These are phyloP conservation scores for Crithidia brevicula DNA, from an alignment of 208 protist species.

Conservation along the genomic window DNA sequence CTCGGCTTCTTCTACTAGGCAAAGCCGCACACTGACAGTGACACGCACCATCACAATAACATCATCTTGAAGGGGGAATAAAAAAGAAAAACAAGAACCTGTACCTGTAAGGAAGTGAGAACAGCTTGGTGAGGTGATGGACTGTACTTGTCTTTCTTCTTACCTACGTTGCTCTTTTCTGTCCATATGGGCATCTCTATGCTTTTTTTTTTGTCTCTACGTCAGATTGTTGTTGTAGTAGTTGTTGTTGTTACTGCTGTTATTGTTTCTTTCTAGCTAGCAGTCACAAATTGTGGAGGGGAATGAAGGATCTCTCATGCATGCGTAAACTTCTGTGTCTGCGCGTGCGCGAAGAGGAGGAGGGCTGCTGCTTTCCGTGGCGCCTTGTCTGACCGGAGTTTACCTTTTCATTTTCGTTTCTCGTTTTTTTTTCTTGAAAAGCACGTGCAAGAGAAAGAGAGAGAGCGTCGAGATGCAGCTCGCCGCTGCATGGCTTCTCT, in stretches of 20 bases:
- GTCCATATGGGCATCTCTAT: too few relatives aligned
- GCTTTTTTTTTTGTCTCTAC: too few relatives aligned
- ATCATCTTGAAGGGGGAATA: constrained; percentile 7
- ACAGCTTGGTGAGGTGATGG: too few relatives aligned
- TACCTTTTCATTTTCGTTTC: constrained; percentile 15
- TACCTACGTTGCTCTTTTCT: too few relatives aligned
- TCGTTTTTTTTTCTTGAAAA: constrained; percentile 15
- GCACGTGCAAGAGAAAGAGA: too few relatives aligned
- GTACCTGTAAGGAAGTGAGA: too few relatives aligned
- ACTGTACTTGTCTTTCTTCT: too few relatives aligned
- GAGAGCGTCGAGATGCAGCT: too few relatives aligned
- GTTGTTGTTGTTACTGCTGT: background rate
- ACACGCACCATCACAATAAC: background rate
- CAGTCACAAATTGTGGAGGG: background rate
- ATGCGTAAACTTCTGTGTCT: background rate
- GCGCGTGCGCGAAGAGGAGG: too few relatives aligned
- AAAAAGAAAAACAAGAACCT: background rate
- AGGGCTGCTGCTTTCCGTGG: too few relatives aligned
- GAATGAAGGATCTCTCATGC: background rate
- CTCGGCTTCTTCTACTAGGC: constrained; percentile 99
- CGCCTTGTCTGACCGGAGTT: constrained; percentile 8
- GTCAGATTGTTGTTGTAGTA: too few relatives aligned
- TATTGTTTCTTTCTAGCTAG: background rate
- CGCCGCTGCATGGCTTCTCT: too few relatives aligned
- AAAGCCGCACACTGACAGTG: background rate